These are phyloP conservation scores for Vitellaria paradoxa DNA, from an alignment of 179 eudicot species.

Conservation along the genomic window DNA sequence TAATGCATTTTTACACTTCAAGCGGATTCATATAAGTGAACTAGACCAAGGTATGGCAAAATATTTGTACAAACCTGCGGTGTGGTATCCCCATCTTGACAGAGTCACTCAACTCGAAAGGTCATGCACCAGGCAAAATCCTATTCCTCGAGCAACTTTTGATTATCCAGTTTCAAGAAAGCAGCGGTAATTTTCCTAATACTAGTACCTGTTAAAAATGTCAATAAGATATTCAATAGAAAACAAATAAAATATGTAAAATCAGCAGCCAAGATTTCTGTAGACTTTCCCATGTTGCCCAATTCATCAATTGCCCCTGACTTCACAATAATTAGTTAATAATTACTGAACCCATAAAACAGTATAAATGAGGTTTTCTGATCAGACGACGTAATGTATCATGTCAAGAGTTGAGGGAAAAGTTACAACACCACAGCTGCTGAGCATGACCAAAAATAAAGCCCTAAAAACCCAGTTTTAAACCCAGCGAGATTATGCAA, in stretches of 20 bases:
- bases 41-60: background rate
- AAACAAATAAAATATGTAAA: background rate
- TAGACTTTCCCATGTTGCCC: background rate
- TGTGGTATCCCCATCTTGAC: conserved; percentile 57
- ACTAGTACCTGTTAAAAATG: conserved; percentile 17
- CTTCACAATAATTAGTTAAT: background rate
- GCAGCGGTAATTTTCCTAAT: background rate
- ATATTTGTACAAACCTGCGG: conserved; percentile 59
- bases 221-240: conserved; percentile 1
- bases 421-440: background rate
- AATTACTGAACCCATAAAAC: background rate
- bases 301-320: background rate
- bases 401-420: background rate
- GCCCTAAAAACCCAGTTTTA: background rate
- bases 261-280: background rate
- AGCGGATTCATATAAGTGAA: background rate
- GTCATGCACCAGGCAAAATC: conserved; percentile 33
- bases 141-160: conserved; percentile 20
- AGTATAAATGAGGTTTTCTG: background rate
- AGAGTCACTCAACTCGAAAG: conserved; percentile 33
- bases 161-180: conserved; percentile 23
- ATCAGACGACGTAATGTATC: background rate
- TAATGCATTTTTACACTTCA: background rate
- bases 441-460: background rate
- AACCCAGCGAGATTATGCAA: background rate